A percentile compares a stretch with the other conserved stretches of the same genome.
phyloP scores from a whole-genome alignment of 2,329 filamentous ascomycete genomes.

The Aspergillus tamarii region DNA sequence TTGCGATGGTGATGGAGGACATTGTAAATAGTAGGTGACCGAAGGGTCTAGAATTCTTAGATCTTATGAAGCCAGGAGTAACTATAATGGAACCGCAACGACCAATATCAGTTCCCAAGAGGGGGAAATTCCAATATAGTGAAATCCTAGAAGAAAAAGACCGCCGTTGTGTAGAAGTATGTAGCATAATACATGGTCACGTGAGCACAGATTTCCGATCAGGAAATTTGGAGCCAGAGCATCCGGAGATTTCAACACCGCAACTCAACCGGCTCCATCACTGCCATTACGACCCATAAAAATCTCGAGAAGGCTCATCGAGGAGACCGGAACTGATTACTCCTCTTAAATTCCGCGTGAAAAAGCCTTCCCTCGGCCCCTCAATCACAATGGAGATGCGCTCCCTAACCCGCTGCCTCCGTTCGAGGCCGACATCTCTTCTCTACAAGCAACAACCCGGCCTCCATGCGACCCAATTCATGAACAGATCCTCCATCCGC shows the following conservation, averaged over 20 bases:
- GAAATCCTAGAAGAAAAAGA: neutral
- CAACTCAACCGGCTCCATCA: neutral
- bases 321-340: neutral
- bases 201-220: slow-evolving; percentile 19
- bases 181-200: slow-evolving; percentile 10
- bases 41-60: no score
- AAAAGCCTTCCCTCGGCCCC: neutral
- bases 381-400: slow-evolving; percentile 35
- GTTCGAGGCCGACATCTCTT: slow-evolving; percentile 33
- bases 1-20: slow-evolving; percentile 64
- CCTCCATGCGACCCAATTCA: slow-evolving; percentile 19
- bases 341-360: neutral
- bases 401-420: slow-evolving; percentile 36
- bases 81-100: neutral
- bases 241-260: slow-evolving; percentile 8
- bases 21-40: slow-evolving; percentile 23
- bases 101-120: neutral
- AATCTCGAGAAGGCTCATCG: neutral
- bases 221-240: slow-evolving; percentile 12
- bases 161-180: neutral
- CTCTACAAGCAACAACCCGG: slow-evolving; percentile 19
- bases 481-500: slow-evolving; percentile 11
- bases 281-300: neutral
- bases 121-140: neutral
- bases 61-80: neutral